A percentile compares a stretch with the other conserved stretches of the same genome.
Evolutionary conservation across 148 eudicot genomes (phyloP).

Genomic region (Chenopodium berlandieri): DNA sequence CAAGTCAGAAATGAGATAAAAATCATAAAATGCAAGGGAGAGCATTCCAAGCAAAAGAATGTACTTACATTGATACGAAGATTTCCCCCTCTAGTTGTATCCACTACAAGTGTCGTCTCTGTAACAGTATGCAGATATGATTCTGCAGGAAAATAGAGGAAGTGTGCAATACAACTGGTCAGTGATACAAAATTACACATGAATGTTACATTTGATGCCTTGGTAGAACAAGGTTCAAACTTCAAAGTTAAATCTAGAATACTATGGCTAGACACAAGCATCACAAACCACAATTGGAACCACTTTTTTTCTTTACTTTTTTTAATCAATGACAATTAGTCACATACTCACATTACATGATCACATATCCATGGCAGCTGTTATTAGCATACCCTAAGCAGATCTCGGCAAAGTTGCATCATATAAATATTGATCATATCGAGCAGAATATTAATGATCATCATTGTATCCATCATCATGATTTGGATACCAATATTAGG

Average conservation of each 20-base stretch:
- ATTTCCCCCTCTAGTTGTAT: slow-evolving; percentile 83
- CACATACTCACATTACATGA: not conserved
- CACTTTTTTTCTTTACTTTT: not conserved
- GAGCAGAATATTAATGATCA: not conserved
- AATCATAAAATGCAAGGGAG: not conserved
- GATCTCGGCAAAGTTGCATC: not conserved
- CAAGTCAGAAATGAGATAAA: slow-evolving; percentile 1
- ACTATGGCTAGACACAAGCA: slow-evolving; percentile 5
- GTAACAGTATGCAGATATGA: slow-evolving; percentile 60
- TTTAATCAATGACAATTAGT: too few species aligned
- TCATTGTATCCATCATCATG: not conserved
- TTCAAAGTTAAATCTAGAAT: not conserved
- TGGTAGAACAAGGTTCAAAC: not conserved
- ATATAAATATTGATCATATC: not conserved
- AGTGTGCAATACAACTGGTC: not conserved
- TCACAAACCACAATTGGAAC: not conserved
- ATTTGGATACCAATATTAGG: not conserved
- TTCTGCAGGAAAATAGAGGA: slow-evolving; percentile 40
- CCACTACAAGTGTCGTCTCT: slow-evolving; percentile 81
- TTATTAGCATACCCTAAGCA: not conserved
- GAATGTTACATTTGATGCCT: not conserved
- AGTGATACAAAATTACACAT: not conserved
- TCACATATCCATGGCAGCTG: not conserved
- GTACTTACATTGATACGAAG: slow-evolving; percentile 68
- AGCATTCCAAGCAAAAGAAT: slow-evolving; percentile 4